Percentiles rank a stretch among this genome's conserved stretches.
Conservation (phyloP, 148 eudicot species). For the Tetragonia tetragonoides region DNA sequence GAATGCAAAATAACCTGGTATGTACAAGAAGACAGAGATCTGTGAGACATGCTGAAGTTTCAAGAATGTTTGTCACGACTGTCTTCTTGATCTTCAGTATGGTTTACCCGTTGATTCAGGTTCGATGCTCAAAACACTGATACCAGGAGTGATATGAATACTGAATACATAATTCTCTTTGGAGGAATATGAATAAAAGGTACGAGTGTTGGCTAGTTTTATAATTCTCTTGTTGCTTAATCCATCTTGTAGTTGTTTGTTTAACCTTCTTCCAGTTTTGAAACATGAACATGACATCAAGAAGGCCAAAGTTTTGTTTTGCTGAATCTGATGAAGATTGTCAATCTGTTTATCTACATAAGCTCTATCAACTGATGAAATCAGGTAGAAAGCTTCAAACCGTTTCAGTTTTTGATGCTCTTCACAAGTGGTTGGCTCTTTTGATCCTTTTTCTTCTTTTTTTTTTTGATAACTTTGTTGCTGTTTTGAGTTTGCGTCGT, state of each 20-base stretch:
- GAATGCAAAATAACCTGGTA: conserved; percentile 98
- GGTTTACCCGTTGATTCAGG: conserved; percentile 87
- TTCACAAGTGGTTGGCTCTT: too few species aligned
- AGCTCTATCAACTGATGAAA: too few species aligned
- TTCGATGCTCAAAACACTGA: conserved; percentile 93
- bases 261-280: too few species aligned
- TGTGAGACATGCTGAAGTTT: conserved; percentile 94
- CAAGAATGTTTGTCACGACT: conserved; percentile 96
- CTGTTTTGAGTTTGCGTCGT: too few species aligned
- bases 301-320: too few species aligned
- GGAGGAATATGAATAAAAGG: conserved; percentile 96
- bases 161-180: conserved; percentile 69
- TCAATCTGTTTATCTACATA: too few species aligned
- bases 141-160: conserved; percentile 93
- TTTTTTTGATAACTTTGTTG: too few species aligned
- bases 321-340: too few species aligned
- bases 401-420: too few species aligned
- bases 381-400: too few species aligned
- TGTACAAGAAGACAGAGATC: conserved; percentile 83
- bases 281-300: too few species aligned
- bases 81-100: conserved; percentile 95
- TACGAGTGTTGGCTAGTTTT: conserved; percentile 28
- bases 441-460: too few species aligned
- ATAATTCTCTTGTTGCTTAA: not conserved
- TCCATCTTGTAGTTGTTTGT: not conserved